Evolutionary conservation across 1,284 basidiomycete species (phyloP), one percentile per base, ranked within the genome.

Genomic region (Pseudozyma thailandica): DNA sequence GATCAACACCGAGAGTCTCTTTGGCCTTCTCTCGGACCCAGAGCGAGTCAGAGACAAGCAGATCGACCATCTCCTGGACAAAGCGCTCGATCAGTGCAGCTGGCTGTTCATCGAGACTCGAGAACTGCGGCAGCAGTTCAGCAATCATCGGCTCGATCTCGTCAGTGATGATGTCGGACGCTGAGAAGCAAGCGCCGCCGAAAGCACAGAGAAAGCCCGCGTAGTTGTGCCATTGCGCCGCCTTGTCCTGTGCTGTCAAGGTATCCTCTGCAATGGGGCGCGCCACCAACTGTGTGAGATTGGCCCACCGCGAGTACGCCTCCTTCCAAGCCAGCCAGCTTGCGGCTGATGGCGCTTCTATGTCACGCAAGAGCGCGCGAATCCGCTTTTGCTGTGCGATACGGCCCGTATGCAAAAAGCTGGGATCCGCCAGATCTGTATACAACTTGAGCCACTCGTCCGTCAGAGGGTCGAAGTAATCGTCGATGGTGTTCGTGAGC

Each of bases 291-390:
- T 60, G 65, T 12, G 78, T 80, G 28, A 91, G 81, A 7, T 84
- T 81, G 26, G 85, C 83, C 89, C 90, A 90, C 53, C 89, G 84
- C 83, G 86, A 88, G 81, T 90, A 92, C 56, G 89, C 90, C 79
- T 92, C 91, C 70, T 90, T 86, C 92, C 92, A 93, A 2, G 91
- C 89, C 4, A 89, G 89, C 45, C 90, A 85, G 72, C 91, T 88
- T 10, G 88, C 87, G 1, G 88, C 86, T 25, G 87, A 88, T 9
- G 90, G 88, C 18, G 86, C 86, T 1, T 88, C 86, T 43, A 91
- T 86, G 53, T 88, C 83, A 5, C 90, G 87, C 53, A 92, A 81
- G 35, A 91, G 84, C 78, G 89, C 90, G 12, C 92, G 86, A 23
- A 92, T 87, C 3, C 91, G 87, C 82, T 91, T 93, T 84, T 93